Base-by-base conservation (phyloP, 371 early-diverging fungal species). In the Mortierella polycephala region DNA sequence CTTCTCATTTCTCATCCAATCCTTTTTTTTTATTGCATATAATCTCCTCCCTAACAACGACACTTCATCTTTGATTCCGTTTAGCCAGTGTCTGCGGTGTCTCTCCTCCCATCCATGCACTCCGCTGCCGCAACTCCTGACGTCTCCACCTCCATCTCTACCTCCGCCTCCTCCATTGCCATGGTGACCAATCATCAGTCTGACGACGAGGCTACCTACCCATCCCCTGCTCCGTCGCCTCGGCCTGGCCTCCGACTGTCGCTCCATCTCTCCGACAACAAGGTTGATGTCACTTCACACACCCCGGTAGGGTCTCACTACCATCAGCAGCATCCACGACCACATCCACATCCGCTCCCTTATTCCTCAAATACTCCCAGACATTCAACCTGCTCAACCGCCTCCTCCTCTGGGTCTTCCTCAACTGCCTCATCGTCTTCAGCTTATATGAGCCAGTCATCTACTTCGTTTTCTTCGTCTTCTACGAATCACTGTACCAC, bases 201-300 rank as follows among this genome's bases (percentile, higher is more conserved):
- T 23, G 52, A 47, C n/a, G 64, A 67, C 68, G 60, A 62, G n/a
- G 51, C 58, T 40, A 58, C 59, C 18, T 75, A 75, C 50, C 75
- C 71, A 7, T 75, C 75, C n/a, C 75, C 75, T 4, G 75, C 67
- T 11, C 75, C 75, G 6, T 75, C 75, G 2, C 75, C 75, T 8
- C 53, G 75, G 23, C 71, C 75, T 44, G 75, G 75, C 1, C 71
- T 75, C 45, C 46, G 75, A 30, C 71, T 75, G 14, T 75, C 75
- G 13, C 70, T 75, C 20, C 53, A 53, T 53, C 70, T 75, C 39
- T 62, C 70, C n/a, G 55, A 66, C 56, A 69, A 62, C 65, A 69
- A 68, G 64, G 42, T 65, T 50, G 66, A 69, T 55, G 51, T 65
- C 53, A 69, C 58, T 37, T 69, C 70, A 12, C 75, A 75, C n/a